Base-by-base conservation (phyloP, 306 rosid genomes). In the Trifolium dubium region DNA sequence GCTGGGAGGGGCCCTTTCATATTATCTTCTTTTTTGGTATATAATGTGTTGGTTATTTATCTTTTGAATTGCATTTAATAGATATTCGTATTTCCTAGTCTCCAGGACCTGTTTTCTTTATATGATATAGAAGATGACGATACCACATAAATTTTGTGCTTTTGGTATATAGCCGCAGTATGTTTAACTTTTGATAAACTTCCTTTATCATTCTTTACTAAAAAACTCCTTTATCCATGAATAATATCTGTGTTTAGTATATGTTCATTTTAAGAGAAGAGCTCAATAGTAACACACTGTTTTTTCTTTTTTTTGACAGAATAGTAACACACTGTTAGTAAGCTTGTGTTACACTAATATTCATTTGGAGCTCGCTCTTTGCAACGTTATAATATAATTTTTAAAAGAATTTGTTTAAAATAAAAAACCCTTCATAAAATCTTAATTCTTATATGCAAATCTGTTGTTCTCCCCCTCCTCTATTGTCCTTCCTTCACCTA, bases 41-140 rank as follows among this genome's bases (percentile, higher is more conserved):
- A 19, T 49, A 55, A 67, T 8, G 68, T 58, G 30, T 55, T 76
- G 32, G 41, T 43, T 66, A 66, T 67, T 54, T 76, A 15, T 30
- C 15, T n/a, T 66, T 76, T 76, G 50, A 5, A 5, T 59, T 54
- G 47, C 32, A 75, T 54, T 39, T 40, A 53, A 49, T 64, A 53
- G 10, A 14, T 54, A 40, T 29, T 55, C 6, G 9, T 62, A 23
- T 28, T 8, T 23, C 28, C 32, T 28, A 6, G 23, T 19, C 6
- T 55, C 34, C 34, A 1, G 15, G 23, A 23, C 23, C 1, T 0
- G 14, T 55, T 19, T 19, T 55, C 3, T 55, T 55, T 35, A 35
- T 35, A 55, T 23, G 62, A 55, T 49, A 18, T 23, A 8, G 30
- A 17, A 30, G 17, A 59, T 13, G 41, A 59, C 1, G 9, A 18